Evolutionary conservation across 345 rosid genomes (phyloP), one percentile per base, ranked within the genome.

Genomic region (Melastoma malabathricum): DNA sequence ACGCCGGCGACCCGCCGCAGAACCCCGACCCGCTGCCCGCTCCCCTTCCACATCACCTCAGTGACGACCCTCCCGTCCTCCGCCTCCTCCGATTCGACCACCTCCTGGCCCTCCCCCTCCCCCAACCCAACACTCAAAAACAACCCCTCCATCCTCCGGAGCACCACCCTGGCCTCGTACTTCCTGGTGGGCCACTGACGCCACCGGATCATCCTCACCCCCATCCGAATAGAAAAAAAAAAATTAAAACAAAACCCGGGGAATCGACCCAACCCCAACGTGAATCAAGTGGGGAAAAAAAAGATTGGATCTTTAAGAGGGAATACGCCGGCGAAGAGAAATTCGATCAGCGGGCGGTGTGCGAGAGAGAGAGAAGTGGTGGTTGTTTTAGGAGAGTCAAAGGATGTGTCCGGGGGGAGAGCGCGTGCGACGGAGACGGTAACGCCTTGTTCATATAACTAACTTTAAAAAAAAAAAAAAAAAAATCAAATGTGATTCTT

Each of bases 201-300:
- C 79, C 79, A 74, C 55, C 66, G 55, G 65, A 74, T 74, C 75
- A 74, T 74, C 66, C 62, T 70, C 45, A 67, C 79, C 61, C 70
- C 79, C 79, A 74, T 74, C 47, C 25, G 25, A 12, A 49, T 23
- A 6, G 14, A 25, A 15, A 12, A 49, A 20, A 6, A 10, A 25
- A 15, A 44, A 2, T 10, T 1, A 8, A n/a, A 15, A 47, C 10
- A 16, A 44, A 44, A 44, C 15, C 6, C 51, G 5, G 18, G 48
- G 43, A 41, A 55, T 18, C 46, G 4, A n/a, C 18, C 15, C 1
- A 22, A 23, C 10, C 54, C 13, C 54, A 13, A 13, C 17, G 14
- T 25, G 54, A 50, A 14, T 50, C 2, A 5, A 14, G 4, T 5
- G 17, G 27, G n/a, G n/a, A n/a, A n/a, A n/a, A n/a, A 22, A 27